These are phyloP conservation scores for Antonospora locustae DNA, from an alignment of 371 early-diverging fungal species.

Conservation along the genomic window DNA sequence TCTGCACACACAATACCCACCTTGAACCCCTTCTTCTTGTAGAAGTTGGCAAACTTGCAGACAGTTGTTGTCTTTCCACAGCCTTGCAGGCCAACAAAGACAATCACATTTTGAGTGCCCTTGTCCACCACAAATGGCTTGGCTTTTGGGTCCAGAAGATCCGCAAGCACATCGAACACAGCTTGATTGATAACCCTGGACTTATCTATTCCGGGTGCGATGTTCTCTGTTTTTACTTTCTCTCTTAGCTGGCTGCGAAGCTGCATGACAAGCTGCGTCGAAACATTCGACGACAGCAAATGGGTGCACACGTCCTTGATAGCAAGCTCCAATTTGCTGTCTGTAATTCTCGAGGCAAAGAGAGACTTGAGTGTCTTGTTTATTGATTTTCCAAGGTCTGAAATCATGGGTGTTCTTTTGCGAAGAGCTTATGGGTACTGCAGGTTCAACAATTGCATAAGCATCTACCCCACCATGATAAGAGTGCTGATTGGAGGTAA, in stretches of 20 bases:
- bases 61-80: slow-evolving; percentile 95
- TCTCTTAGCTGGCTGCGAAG: slow-evolving; percentile 73
- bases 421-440: no score
- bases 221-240: slow-evolving; percentile 64
- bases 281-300: slow-evolving; percentile 67
- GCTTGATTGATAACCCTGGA: slow-evolving; percentile 59
- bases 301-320: slow-evolving; percentile 50
- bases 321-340: neutral
- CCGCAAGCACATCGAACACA: slow-evolving; percentile 79
- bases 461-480: no score
- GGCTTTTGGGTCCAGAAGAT: slow-evolving; percentile 76
- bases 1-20: slow-evolving; percentile 90
- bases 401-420: no score
- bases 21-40: slow-evolving; percentile 89
- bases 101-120: slow-evolving; percentile 69
- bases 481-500: slow-evolving; percentile 38
- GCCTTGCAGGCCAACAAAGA: slow-evolving; percentile 98
- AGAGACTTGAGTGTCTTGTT: slow-evolving; percentile 16
- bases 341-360: slow-evolving; percentile 20
- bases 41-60: slow-evolving; percentile 86
- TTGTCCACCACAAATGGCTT: slow-evolving; percentile 72
- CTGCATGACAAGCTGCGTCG: slow-evolving; percentile 67
- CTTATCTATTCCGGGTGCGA: slow-evolving; percentile 71
- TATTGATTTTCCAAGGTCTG: slow-evolving; percentile 44
- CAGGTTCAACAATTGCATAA: no score